phyloP scores from a whole-genome alignment of 768 basidiomycete genomes.

The Pholiota molesta region DNA sequence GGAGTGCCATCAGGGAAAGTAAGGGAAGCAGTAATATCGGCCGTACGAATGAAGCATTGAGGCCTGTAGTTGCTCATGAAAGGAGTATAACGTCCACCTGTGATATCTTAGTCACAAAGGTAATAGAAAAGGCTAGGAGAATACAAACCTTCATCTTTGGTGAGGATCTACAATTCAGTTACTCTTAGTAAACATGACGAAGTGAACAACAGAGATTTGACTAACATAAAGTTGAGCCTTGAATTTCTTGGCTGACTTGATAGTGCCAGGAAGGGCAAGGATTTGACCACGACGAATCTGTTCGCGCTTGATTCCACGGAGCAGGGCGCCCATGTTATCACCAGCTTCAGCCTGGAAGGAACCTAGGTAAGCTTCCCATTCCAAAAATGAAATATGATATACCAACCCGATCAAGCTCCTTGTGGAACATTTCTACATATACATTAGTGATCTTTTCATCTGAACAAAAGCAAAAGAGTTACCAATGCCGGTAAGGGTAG shows the following conservation, averaged over 20 bases:
- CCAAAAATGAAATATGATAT: background rate
- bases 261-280: slow-evolving; percentile 83
- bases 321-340: slow-evolving; percentile 98
- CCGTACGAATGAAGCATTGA: slow-evolving; percentile 94
- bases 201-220: slow-evolving; percentile 10
- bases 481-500: slow-evolving; percentile 94
- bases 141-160: slow-evolving; percentile 73
- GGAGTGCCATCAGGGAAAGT: slow-evolving; percentile 86
- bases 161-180: slow-evolving; percentile 57
- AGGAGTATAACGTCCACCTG: slow-evolving; percentile 82
- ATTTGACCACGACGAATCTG: slow-evolving; percentile 94
- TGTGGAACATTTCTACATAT: slow-evolving; percentile 95
- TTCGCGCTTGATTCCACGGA: slow-evolving; percentile 97
- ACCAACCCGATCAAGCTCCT: slow-evolving; percentile 90
- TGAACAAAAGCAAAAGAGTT: slow-evolving; percentile 20
- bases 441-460: background rate
- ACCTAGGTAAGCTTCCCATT: slow-evolving; percentile 3
- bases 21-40: slow-evolving; percentile 85
- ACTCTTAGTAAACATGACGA: background rate
- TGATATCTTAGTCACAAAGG: background rate
- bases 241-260: slow-evolving; percentile 96
- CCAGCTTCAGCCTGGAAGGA: slow-evolving; percentile 84
- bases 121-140: background rate
- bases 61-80: slow-evolving; percentile 96
- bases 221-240: slow-evolving; percentile 87